These are phyloP conservation scores for Hypoxylon trugodes DNA, from an alignment of 495 filamentous ascomycete genomes.

Conservation along the genomic window DNA sequence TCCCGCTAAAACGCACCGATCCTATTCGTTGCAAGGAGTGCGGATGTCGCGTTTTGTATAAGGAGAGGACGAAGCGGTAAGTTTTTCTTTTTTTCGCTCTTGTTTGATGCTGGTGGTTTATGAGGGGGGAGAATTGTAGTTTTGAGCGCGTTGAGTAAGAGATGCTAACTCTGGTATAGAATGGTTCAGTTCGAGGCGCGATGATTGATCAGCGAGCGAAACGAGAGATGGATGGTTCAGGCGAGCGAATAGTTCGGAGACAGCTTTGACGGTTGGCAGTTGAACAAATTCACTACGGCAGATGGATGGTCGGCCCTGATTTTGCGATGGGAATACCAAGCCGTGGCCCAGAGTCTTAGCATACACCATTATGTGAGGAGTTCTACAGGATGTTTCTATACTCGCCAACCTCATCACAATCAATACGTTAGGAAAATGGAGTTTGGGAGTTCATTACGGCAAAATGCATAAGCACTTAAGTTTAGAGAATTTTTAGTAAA, in stretches of 20 bases:
- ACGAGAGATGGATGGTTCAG: background rate
- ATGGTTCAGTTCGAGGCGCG: conserved; percentile 99
- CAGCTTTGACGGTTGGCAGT: background rate
- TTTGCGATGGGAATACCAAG: background rate
- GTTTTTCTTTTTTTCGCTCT: conserved; percentile 27
- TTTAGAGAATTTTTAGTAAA: conserved; percentile 18
- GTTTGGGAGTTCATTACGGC: conserved; percentile 30
- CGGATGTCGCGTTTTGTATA: conserved; percentile 94
- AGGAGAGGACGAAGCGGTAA: conserved; percentile 96
- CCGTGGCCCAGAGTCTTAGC: background rate
- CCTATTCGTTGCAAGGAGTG: conserved; percentile 96
- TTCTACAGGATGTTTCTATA: background rate
- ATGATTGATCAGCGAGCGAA: conserved; percentile 46
- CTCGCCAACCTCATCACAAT: background rate
- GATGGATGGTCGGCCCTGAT: background rate
- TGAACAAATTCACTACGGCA: background rate
- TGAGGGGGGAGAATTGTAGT: no score
- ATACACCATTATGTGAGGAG: background rate
- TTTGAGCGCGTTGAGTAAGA: background rate
- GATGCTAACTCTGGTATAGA: conserved; percentile 44
- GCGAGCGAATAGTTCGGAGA: background rate
- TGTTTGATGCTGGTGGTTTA: background rate
- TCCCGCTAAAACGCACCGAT: conserved; percentile 82
- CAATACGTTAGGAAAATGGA: background rate
- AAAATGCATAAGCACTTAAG: conserved; percentile 3